These are phyloP conservation scores for Dysphania ambrosioides DNA, from an alignment of 148 eudicot species.

Conservation along the genomic window DNA sequence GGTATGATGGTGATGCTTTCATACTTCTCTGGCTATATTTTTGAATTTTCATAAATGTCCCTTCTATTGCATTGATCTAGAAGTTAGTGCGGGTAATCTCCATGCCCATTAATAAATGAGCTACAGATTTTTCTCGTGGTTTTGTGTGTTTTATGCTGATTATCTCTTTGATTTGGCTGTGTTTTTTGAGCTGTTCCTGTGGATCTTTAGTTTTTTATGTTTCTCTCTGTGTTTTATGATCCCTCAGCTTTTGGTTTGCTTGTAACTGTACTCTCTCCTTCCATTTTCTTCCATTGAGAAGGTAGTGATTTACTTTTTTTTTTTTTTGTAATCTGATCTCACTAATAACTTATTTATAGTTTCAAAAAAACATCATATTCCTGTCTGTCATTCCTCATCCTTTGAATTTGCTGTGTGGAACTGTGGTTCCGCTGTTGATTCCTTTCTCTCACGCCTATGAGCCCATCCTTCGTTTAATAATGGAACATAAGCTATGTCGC, in stretches of 20 bases:
- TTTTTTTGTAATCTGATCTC: no score
- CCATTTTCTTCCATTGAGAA: background rate
- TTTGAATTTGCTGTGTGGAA: background rate
- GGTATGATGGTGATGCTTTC: conserved; percentile 54
- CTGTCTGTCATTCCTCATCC: background rate
- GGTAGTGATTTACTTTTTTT: background rate
- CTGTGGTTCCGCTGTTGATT: background rate
- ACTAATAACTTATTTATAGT: no score
- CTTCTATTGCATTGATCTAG: no score
- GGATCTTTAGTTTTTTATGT: no score
- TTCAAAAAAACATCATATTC: no score
- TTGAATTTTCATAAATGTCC: no score
- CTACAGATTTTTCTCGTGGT: background rate
- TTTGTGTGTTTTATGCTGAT: background rate
- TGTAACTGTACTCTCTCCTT: conserved; percentile 3
- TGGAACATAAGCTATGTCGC: background rate
- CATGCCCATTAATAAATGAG: background rate
- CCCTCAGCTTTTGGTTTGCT: background rate
- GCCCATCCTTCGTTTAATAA: no score
- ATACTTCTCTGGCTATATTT: background rate
- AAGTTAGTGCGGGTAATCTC: background rate
- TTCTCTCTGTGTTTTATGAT: background rate
- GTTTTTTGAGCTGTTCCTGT: conserved; percentile 2
- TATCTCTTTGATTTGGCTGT: no score
- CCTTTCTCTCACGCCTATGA: background rate